Percentiles rank a stretch among this genome's conserved stretches.
phyloP scores from a whole-genome alignment of 2,329 filamentous ascomycete genomes.

The Colletotrichum tabaci region DNA sequence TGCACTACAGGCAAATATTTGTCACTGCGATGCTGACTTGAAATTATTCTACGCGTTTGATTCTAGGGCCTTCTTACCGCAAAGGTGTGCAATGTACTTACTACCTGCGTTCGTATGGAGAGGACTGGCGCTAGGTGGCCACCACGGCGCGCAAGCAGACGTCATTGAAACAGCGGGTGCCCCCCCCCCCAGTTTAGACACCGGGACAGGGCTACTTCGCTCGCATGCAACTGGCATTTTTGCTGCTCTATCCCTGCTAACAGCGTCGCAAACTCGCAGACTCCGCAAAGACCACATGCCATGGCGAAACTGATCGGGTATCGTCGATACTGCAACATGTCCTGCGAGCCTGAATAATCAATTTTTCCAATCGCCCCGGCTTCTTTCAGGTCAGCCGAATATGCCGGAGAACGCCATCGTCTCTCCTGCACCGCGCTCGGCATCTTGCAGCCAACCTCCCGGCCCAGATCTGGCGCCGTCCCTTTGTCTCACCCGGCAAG shows the following conservation, averaged over 20 bases:
- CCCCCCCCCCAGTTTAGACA: conserved; percentile 10
- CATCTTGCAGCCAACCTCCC: conserved; percentile 19
- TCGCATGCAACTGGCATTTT: not conserved
- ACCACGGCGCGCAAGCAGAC: conserved; percentile 16
- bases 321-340: not conserved
- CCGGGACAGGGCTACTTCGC: conserved; percentile 20
- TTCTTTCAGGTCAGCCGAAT: conserved; percentile 19
- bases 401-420: conserved; percentile 27
- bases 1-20: not conserved
- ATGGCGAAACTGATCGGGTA: conserved; percentile 19
- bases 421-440: conserved; percentile 16
- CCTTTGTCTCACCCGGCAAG: conserved; percentile 32
- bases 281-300: not conserved
- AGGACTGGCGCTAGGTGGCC: conserved; percentile 17
- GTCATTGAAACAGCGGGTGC: conserved; percentile 36
- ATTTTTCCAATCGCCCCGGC: conserved; percentile 1
- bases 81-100: not conserved
- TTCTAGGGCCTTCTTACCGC: not conserved
- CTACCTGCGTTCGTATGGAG: not conserved
- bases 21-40: not conserved
- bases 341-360: conserved; percentile 4
- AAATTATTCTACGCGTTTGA: not conserved
- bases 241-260: conserved; percentile 1
- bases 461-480: conserved; percentile 21
- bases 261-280: not conserved